phyloP scores from a whole-genome alignment of 768 basidiomycete genomes.

The Trametes gibbosa region DNA sequence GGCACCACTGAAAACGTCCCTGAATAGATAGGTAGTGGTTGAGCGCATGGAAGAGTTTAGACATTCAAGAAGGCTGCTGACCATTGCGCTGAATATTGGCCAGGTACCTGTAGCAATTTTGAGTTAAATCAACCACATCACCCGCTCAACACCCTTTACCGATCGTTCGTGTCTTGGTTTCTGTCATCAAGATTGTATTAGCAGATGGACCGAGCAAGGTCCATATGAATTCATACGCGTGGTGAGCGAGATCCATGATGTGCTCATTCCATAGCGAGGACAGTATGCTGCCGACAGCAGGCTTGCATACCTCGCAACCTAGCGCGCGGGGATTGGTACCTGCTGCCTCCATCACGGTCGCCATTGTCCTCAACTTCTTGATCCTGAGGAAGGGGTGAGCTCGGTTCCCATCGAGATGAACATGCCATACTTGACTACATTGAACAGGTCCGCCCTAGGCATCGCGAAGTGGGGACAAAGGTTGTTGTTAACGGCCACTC shows the following conservation, averaged over 20 bases:
- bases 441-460: slow-evolving; percentile 66
- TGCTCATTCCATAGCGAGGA: slow-evolving; percentile 60
- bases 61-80: slow-evolving; percentile 2
- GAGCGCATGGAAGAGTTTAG: background rate
- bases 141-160: slow-evolving; percentile 22
- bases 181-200: slow-evolving; percentile 9
- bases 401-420: background rate
- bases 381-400: slow-evolving; percentile 35
- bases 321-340: slow-evolving; percentile 48
- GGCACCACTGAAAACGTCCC: slow-evolving; percentile 72
- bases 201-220: background rate
- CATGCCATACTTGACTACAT: slow-evolving; percentile 44
- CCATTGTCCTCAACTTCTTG: slow-evolving; percentile 56
- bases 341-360: slow-evolving; percentile 47
- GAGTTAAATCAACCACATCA: slow-evolving; percentile 38
- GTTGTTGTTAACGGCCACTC: slow-evolving; percentile 53
- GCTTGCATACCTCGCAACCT: slow-evolving; percentile 77
- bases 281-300: slow-evolving; percentile 54
- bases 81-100: slow-evolving; percentile 74
- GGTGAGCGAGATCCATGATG: slow-evolving; percentile 59
- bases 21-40: slow-evolving; percentile 6
- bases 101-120: slow-evolving; percentile 39
- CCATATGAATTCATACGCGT: slow-evolving; percentile 35
- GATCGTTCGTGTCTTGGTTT: slow-evolving; percentile 72
- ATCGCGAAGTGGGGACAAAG: slow-evolving; percentile 66